Evolutionary conservation across 208 protist species (phyloP).

Genomic region (Spongospora subterranea): DNA sequence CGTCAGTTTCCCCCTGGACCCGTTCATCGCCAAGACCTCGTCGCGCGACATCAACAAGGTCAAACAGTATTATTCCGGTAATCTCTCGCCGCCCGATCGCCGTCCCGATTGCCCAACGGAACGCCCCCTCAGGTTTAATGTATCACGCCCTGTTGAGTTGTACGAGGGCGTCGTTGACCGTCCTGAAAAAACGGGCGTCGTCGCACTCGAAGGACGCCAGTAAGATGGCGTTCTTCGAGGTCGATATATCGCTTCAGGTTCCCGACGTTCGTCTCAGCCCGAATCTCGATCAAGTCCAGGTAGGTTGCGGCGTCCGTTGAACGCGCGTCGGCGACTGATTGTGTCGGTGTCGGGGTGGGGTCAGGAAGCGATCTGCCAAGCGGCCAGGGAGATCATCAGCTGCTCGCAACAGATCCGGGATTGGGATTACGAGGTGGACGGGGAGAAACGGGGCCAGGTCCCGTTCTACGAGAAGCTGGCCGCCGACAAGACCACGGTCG

Average conservation of each 20-base stretch:
- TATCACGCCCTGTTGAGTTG: constrained; percentile 65
- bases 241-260: constrained; percentile 89
- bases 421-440: constrained; percentile 72
- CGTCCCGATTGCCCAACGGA: constrained; percentile 1
- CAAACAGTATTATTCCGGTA: constrained; percentile 63
- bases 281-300: constrained; percentile 89
- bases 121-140: constrained; percentile 17
- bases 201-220: constrained; percentile 78
- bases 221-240: constrained; percentile 87
- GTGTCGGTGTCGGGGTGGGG: no score
- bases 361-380: constrained; percentile 87
- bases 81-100: background rate
- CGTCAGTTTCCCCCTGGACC: constrained; percentile 35
- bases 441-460: constrained; percentile 2
- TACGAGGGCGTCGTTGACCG: constrained; percentile 46
- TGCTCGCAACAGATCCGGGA: constrained; percentile 86
- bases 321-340: background rate
- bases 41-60: constrained; percentile 61
- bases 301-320: background rate
- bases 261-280: constrained; percentile 89
- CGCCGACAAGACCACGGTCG: constrained; percentile 90
- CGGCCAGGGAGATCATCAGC: constrained; percentile 84
- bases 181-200: constrained; percentile 88
- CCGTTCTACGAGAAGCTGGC: constrained; percentile 90
- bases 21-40: constrained; percentile 47